These are phyloP conservation scores for Cucumis sativus DNA, from an alignment of 306 rosid species.

Conservation along the genomic window Cucumber_9930_V3 NC_026656.2:3132501-3133000, in stretches of 20 bases:
- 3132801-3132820: slow-evolving; percentile 70
- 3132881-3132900: slow-evolving; percentile 71
- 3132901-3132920: slow-evolving; percentile 82
- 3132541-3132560: slow-evolving; percentile 72
- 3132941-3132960: background rate
- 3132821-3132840: slow-evolving; percentile 66
- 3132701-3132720: slow-evolving; percentile 93
- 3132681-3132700: slow-evolving; percentile 85
- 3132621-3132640: slow-evolving; percentile 69
- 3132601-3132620: slow-evolving; percentile 85
- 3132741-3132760: slow-evolving; percentile 93
- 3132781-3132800: slow-evolving; percentile 90
- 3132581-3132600: slow-evolving; percentile 83
- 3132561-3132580: slow-evolving; percentile 79
- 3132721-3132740: slow-evolving; percentile 71
- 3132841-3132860: slow-evolving; percentile 94
- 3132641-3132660: slow-evolving; percentile 59
- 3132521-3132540: slow-evolving; percentile 81
- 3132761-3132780: slow-evolving; percentile 83
- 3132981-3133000: background rate
- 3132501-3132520: slow-evolving; percentile 37
- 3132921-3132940: slow-evolving; percentile 36
- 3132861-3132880: slow-evolving; percentile 69
- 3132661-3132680: slow-evolving; percentile 83
- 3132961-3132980: slow-evolving; percentile 11